These are phyloP conservation scores for Pythium aquatile DNA, from an alignment of 352 stramenopile species.

Conservation along the genomic window DNA sequence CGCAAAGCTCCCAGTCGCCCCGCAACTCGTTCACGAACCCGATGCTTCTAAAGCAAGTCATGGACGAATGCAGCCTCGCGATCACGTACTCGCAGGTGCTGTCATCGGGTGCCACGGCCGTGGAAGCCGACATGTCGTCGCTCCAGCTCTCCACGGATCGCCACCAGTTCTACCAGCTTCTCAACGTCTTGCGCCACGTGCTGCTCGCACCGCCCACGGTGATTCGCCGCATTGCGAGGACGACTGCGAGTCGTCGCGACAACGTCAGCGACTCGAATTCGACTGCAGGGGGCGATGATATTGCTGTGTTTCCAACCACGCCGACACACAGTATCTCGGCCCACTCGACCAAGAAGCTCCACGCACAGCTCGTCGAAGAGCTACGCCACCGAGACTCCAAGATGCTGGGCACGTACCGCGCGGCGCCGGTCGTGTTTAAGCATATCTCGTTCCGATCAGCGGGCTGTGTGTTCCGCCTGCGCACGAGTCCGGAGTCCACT, in stretches of 20 bases:
- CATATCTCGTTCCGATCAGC: slow-evolving; percentile 67
- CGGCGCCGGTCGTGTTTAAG: slow-evolving; percentile 45
- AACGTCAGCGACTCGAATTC: slow-evolving; percentile 10
- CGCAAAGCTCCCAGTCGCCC: neutral
- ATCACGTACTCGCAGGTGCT: slow-evolving; percentile 54
- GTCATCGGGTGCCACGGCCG: slow-evolving; percentile 39
- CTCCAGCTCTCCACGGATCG: slow-evolving; percentile 71
- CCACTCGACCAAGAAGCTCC: slow-evolving; percentile 52
- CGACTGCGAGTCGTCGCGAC: slow-evolving; percentile 23
- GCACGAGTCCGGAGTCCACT: slow-evolving; percentile 53
- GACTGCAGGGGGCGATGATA: slow-evolving; percentile 29
- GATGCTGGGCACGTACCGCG: slow-evolving; percentile 37
- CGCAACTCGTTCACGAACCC: slow-evolving; percentile 24
- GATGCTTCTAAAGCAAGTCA: slow-evolving; percentile 63
- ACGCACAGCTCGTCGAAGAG: slow-evolving; percentile 66
- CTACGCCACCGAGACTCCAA: slow-evolving; percentile 59
- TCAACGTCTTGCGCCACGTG: slow-evolving; percentile 75
- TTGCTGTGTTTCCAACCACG: slow-evolving; percentile 31
- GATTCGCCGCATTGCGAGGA: slow-evolving; percentile 27
- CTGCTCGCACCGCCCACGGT: slow-evolving; percentile 62
- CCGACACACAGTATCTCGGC: slow-evolving; percentile 16
- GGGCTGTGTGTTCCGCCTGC: slow-evolving; percentile 55
- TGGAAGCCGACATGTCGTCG: slow-evolving; percentile 68
- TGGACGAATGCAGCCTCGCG: slow-evolving; percentile 75
- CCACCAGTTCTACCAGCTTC: slow-evolving; percentile 81